phyloP scores from a whole-genome alignment of 169 alveolate genomes.

The Eimeria sp. region DNA sequence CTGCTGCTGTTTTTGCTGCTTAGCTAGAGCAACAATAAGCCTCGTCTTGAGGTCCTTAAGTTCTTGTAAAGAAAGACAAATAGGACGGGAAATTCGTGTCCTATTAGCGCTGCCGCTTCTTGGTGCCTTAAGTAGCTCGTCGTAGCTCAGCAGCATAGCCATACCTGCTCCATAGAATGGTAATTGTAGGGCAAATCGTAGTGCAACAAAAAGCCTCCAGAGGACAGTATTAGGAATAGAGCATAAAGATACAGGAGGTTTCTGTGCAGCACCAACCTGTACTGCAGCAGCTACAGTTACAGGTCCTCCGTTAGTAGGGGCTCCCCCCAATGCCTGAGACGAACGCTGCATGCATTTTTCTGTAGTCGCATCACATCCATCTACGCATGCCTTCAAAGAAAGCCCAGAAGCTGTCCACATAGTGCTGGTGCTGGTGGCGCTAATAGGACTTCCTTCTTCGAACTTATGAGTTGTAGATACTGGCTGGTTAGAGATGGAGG shows the following conservation, averaged over 20 bases:
- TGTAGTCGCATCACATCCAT: neutral
- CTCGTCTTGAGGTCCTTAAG: constrained; percentile 43
- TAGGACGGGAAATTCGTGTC: neutral
- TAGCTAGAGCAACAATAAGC: neutral
- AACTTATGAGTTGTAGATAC: neutral
- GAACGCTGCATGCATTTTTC: neutral
- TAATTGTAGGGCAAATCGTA: constrained; percentile 26
- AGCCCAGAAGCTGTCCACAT: constrained; percentile 12
- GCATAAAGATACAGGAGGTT: constrained; percentile 22
- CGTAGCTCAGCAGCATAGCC: constrained; percentile 53
- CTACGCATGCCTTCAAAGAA: constrained; percentile 20
- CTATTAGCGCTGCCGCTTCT: constrained; percentile 50
- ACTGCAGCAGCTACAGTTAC: neutral
- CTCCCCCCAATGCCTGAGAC: too few species aligned
- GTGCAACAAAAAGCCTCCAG: constrained; percentile 24
- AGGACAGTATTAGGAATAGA: neutral
- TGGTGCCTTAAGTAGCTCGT: constrained; percentile 24
- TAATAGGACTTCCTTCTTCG: constrained; percentile 27
- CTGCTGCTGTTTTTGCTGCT: too few species aligned
- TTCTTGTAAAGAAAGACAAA: constrained; percentile 9
- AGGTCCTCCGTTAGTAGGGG: neutral
- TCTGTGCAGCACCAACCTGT: constrained; percentile 2
- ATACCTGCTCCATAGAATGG: constrained; percentile 39
- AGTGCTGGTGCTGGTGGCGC: constrained; percentile 50
- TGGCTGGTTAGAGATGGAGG: neutral